Conservation (phyloP, 495 filamentous ascomycete species). For the Chaetomium cochliodes region DNA sequence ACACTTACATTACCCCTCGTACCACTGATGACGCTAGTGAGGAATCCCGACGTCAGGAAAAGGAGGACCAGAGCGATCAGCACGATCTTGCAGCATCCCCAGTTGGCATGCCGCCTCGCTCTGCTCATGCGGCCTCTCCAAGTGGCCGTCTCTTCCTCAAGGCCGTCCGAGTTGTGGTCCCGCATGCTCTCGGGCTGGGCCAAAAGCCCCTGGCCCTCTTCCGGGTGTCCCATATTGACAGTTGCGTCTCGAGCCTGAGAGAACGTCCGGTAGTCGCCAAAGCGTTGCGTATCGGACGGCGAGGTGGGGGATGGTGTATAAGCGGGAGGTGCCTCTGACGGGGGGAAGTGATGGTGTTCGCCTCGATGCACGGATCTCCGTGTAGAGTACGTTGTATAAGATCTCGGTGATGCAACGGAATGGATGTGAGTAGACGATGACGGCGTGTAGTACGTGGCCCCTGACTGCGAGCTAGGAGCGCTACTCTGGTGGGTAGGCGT, state of each 20-base stretch:
- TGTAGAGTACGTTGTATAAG: conserved; percentile 30
- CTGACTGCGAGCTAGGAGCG: conserved; percentile 12
- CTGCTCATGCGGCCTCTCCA: conserved; percentile 39
- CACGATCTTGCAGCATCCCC: conserved; percentile 29
- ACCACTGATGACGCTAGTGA: conserved; percentile 26
- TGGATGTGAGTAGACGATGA: conserved; percentile 28
- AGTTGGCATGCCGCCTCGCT: conserved; percentile 24
- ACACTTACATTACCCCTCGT: conserved; percentile 32
- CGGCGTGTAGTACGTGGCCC: conserved; percentile 30
- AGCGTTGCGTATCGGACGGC: conserved; percentile 21
- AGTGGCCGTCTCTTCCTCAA: conserved; percentile 12
- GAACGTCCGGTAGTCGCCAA: conserved; percentile 43
- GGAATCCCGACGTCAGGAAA: conserved; percentile 33
- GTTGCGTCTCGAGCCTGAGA: conserved; percentile 4
- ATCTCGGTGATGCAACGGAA: conserved; percentile 20
- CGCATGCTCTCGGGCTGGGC: conserved; percentile 46
- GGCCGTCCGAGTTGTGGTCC: conserved; percentile 4
- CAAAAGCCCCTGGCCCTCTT: conserved; percentile 41
- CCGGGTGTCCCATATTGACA: conserved; percentile 40
- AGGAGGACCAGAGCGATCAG: conserved; percentile 33
- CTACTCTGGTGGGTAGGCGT: conserved; percentile 9
- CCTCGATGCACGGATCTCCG: conserved; percentile 17
- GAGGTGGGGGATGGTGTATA: conserved; percentile 45
- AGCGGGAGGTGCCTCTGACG: conserved; percentile 47
- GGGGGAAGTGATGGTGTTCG: conserved; percentile 32